Conservation (phyloP, 2,329 filamentous ascomycete genomes). For the Pseudogymnoascus sp. region DNA sequence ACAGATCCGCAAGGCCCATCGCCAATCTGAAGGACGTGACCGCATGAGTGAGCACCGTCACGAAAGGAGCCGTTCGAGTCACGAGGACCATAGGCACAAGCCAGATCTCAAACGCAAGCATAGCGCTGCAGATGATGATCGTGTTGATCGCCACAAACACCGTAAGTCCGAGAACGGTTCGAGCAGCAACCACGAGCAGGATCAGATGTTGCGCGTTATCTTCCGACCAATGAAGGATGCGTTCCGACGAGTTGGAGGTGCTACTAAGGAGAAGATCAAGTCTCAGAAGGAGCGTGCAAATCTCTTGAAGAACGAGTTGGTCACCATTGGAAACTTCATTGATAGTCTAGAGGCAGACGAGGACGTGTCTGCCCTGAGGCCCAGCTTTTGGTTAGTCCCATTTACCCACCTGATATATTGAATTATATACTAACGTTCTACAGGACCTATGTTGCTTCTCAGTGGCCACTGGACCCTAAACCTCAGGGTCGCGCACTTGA, state of each 20-base stretch:
- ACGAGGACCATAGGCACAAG: constrained; percentile 20
- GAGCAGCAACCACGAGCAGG: constrained; percentile 24
- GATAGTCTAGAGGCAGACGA: constrained; percentile 30
- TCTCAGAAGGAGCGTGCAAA: constrained; percentile 53
- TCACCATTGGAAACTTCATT: constrained; percentile 56
- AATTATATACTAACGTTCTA: neutral
- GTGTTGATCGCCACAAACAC: constrained; percentile 42
- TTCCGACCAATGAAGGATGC: constrained; percentile 53
- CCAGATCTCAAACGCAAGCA: constrained; percentile 54
- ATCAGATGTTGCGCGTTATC: constrained; percentile 35
- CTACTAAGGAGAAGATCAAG: constrained; percentile 54
- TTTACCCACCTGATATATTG: neutral
- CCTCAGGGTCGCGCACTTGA: constrained; percentile 23
- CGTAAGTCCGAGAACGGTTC: constrained; percentile 44
- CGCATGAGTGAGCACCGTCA: constrained; percentile 39
- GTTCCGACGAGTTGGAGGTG: constrained; percentile 50
- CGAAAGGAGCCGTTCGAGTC: constrained; percentile 19
- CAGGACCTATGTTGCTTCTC: constrained; percentile 28
- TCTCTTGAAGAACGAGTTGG: constrained; percentile 52
- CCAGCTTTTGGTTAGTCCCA: constrained; percentile 26
- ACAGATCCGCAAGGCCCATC: constrained; percentile 36
- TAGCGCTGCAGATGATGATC: constrained; percentile 44
- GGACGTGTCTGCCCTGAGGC: constrained; percentile 21
- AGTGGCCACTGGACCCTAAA: constrained; percentile 26
- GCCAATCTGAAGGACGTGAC: constrained; percentile 35